These are phyloP conservation scores for Penicillium oxalicum DNA, from an alignment of 2,329 filamentous ascomycete species.

Conservation along the genomic window DNA sequence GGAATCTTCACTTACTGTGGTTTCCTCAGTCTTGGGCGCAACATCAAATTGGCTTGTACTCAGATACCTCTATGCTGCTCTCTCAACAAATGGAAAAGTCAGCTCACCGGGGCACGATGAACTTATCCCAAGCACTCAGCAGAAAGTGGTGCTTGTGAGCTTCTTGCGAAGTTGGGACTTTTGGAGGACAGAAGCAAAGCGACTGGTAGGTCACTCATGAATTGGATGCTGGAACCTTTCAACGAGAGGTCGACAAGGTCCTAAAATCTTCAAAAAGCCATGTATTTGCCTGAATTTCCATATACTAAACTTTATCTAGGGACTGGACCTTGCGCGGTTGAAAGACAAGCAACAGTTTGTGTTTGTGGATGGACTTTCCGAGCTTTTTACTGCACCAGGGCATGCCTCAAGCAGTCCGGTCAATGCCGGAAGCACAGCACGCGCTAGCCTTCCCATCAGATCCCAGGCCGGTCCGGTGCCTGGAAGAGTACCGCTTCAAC, in stretches of 20 bases:
- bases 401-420: conserved; percentile 10
- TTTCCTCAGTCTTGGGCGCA: conserved; percentile 42
- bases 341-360: conserved; percentile 55
- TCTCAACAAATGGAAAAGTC: conserved; percentile 26
- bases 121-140: conserved; percentile 29
- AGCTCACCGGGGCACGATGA: conserved; percentile 20
- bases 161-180: conserved; percentile 74
- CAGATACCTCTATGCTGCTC: conserved; percentile 46
- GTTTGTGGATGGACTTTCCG: conserved; percentile 69
- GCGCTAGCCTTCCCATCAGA: conserved; percentile 25
- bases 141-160: conserved; percentile 68
- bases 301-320: conserved; percentile 39
- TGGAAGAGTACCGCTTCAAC: conserved; percentile 10
- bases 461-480: conserved; percentile 20
- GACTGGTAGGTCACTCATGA: conserved; percentile 50
- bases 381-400: conserved; percentile 43
- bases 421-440: conserved; percentile 14
- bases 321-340: conserved; percentile 63
- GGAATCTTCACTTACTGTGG: conserved; percentile 35
- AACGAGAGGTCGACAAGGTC: no score
- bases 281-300: no score
- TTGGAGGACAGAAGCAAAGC: conserved; percentile 66
- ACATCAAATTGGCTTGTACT: conserved; percentile 54
- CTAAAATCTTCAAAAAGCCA: no score
- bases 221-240: neutral